Conservation (phyloP, 202 grass and related monocot genomes). For the Hordeum pubiflorum region DNA sequence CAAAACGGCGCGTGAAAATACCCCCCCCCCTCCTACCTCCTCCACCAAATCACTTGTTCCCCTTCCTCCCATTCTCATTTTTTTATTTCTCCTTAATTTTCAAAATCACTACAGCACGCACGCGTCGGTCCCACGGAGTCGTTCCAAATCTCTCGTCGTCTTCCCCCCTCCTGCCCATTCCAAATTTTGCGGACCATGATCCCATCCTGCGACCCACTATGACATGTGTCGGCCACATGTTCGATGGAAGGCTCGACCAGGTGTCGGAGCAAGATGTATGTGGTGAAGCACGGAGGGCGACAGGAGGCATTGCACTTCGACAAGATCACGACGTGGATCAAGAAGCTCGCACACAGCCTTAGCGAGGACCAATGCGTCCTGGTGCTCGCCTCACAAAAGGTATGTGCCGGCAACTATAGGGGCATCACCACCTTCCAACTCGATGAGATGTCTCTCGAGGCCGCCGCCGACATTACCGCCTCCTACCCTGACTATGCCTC, state of each 20-base stretch:
- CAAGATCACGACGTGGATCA: constrained; percentile 88
- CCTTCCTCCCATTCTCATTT: background rate
- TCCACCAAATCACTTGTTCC: background rate
- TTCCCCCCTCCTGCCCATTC: background rate
- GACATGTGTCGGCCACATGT: background rate
- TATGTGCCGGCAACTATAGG: constrained; percentile 74
- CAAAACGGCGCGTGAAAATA: constrained; percentile 8
- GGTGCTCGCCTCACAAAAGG: constrained; percentile 86
- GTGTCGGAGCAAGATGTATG: constrained; percentile 48
- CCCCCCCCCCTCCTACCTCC: background rate
- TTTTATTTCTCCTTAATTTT: too few relatives aligned
- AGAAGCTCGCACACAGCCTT: constrained; percentile 79
- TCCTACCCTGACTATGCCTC: constrained; percentile 88
- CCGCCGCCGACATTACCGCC: constrained; percentile 62
- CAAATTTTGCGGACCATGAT: background rate
- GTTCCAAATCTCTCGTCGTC: constrained; percentile 1
- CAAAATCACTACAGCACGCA: background rate
- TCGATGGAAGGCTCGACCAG: background rate
- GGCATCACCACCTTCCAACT: constrained; percentile 84
- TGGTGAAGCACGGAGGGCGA: constrained; percentile 75
- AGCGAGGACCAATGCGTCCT: constrained; percentile 84
- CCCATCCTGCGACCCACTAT: background rate
- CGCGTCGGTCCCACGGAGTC: background rate
- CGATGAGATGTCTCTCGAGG: constrained; percentile 72
- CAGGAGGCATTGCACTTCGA: constrained; percentile 86